Percentiles rank a stretch among this genome's conserved stretches.
phyloP scores from a whole-genome alignment of 768 basidiomycete genomes.

The Glaciozyma martinii region DNA sequence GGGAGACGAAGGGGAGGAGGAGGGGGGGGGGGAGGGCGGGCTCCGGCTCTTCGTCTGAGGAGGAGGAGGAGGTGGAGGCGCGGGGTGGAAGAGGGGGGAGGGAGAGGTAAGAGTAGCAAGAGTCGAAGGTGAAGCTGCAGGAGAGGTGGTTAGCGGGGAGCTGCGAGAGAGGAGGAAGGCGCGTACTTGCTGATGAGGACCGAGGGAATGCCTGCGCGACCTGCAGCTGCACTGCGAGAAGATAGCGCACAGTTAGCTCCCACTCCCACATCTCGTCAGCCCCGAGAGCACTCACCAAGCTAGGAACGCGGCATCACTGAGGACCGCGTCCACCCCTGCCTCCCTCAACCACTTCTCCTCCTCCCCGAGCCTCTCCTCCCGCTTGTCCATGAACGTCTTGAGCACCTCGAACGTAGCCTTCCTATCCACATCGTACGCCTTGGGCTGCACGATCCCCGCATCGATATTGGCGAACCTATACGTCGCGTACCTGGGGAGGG shows the following conservation, averaged over 20 bases:
- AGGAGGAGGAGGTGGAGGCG: background rate
- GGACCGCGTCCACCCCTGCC: slow-evolving; percentile 51
- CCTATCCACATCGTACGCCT: slow-evolving; percentile 69
- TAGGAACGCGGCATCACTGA: slow-evolving; percentile 69
- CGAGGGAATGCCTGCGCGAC: slow-evolving; percentile 56
- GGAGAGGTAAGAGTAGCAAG: slow-evolving; percentile 63
- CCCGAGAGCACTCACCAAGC: slow-evolving; percentile 51
- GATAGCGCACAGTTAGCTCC: background rate
- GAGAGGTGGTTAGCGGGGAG: background rate
- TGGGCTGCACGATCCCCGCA: slow-evolving; percentile 68
- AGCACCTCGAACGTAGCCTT: slow-evolving; percentile 58
- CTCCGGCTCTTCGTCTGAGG: slow-evolving; percentile 39
- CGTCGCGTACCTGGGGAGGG: slow-evolving; percentile 46
- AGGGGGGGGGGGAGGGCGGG: slow-evolving; percentile 48
- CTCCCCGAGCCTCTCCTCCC: slow-evolving; percentile 49
- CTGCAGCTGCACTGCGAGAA: slow-evolving; percentile 49
- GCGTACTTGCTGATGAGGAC: slow-evolving; percentile 58
- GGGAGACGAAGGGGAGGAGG: slow-evolving; percentile 55
- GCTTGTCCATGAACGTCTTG: slow-evolving; percentile 50
- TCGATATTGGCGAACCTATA: slow-evolving; percentile 68
- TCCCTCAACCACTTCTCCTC: slow-evolving; percentile 55
- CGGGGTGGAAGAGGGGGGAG: slow-evolving; percentile 8
- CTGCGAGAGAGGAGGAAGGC: background rate
- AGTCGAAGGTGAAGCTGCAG: slow-evolving; percentile 62
- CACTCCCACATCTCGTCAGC: background rate